Evolutionary conservation across 306 rosid genomes (phyloP), one percentile per base, ranked within the genome.

Genomic region (Cercis canadensis): DNA sequence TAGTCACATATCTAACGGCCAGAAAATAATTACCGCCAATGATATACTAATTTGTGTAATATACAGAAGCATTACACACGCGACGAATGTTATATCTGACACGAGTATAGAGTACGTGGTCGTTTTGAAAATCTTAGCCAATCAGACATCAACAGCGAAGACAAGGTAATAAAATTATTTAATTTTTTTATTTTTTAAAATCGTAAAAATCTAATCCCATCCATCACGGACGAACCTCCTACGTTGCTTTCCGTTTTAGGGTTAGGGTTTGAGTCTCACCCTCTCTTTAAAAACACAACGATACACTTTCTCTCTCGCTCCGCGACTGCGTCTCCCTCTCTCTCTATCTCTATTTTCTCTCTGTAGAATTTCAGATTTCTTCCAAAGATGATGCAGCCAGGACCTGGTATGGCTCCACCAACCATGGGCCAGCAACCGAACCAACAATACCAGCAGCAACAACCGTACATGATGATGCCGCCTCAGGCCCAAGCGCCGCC

Each of bases 391-490:
- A 94, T 90, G 99, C 97, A 94, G 71, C 89, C 96, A 4, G 91
- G 87, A 15, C 85, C 86, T 41, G 97, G 96, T 11, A 81, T 81
- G 78, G 78, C 83, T 52, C 91, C 87, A 6, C 87, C 81, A 6
- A 52, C 11, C 81, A 67, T 85, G 82, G 81, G 80, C 11, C 96
- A 80, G 41, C 97, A 89, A 51, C 86, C 89, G 0, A 50, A 57
- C 0, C 96, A 83, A 52, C 97, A 82, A 65, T 92, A 92, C 34
- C 97, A 72, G 36, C 87, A 87, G 40, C 76, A 65, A 15, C 86
- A 66, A 69, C 89, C 96, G 0, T 92, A 90, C 80, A 87, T 86
- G 86, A 87, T 92, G 96, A 82, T 92, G 90, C 89, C 85, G 6
- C 92, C 90, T 6, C 96, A 84, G 70, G 64, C 88, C 8, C 88